Evolutionary conservation across 495 filamentous ascomycete species (phyloP).

Genomic region (Talaromyces adpressus): DNA sequence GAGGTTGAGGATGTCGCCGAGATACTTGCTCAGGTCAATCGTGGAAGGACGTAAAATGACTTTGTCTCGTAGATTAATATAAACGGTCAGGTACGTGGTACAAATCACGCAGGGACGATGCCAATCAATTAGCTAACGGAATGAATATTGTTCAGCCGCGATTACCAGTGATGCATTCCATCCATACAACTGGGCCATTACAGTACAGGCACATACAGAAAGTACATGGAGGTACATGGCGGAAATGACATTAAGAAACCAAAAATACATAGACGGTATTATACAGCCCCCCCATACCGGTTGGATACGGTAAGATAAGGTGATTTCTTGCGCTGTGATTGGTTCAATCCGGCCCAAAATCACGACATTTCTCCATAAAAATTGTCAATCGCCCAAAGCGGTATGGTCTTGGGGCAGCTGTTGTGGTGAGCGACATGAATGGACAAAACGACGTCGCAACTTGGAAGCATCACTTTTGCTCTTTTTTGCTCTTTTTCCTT

Average conservation of each 20-base stretch:
- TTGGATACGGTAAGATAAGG: constrained; percentile 1
- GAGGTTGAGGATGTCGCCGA: constrained; percentile 36
- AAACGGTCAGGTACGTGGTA: neutral
- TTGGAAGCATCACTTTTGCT: constrained; percentile 12
- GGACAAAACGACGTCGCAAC: neutral
- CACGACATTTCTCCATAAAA: constrained; percentile 46
- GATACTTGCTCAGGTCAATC: constrained; percentile 21
- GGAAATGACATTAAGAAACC: neutral
- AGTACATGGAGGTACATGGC: neutral
- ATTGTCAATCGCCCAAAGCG: constrained; percentile 39
- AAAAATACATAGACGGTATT: neutral
- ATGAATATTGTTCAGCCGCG: neutral
- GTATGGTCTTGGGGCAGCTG: neutral
- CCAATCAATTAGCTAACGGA: neutral
- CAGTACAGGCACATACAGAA: neutral
- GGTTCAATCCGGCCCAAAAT: constrained; percentile 31
- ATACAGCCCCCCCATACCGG: neutral
- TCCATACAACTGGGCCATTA: neutral
- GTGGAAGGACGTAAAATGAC: neutral
- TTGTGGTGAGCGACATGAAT: constrained; percentile 11
- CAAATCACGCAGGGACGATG: neutral
- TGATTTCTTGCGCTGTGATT: neutral
- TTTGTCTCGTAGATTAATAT: neutral
- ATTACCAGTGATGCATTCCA: neutral
- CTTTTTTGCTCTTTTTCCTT: constrained; percentile 11